A percentile compares a stretch with the other conserved stretches of the same genome.
phyloP scores from a whole-genome alignment of 2,329 filamentous ascomycete species.

The Calycina marina region DNA sequence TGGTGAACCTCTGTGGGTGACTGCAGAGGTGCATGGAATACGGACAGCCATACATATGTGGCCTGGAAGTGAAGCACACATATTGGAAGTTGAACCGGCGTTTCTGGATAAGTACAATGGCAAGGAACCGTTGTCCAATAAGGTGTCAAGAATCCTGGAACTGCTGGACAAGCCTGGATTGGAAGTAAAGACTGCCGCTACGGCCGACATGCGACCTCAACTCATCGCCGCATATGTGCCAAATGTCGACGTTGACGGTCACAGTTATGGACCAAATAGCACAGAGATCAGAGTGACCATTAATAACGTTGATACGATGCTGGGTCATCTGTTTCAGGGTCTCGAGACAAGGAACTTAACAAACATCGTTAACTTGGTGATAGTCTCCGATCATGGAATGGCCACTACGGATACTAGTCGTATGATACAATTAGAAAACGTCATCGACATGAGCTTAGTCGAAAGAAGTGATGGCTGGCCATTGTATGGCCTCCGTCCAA shows the following conservation, averaged over 20 bases:
- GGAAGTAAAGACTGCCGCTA: slow-evolving; percentile 37
- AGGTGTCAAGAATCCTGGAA: slow-evolving; percentile 67
- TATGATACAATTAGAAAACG: slow-evolving; percentile 77
- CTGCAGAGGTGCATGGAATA: slow-evolving; percentile 70
- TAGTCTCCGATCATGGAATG: slow-evolving; percentile 99
- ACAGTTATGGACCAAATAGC: slow-evolving; percentile 84
- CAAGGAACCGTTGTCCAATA: slow-evolving; percentile 56
- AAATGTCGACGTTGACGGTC: slow-evolving; percentile 76
- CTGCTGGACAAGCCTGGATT: slow-evolving; percentile 71
- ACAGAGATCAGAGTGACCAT: slow-evolving; percentile 79
- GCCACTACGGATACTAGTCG: slow-evolving; percentile 73
- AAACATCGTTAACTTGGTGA: slow-evolving; percentile 76
- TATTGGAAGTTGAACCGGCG: slow-evolving; percentile 57
- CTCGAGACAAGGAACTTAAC: slow-evolving; percentile 74
- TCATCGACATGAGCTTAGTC: slow-evolving; percentile 64
- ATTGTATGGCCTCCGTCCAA: slow-evolving; percentile 73
- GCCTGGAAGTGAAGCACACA: slow-evolving; percentile 87
- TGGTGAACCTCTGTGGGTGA: slow-evolving; percentile 87
- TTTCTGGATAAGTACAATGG: slow-evolving; percentile 78
- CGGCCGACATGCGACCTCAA: slow-evolving; percentile 56
- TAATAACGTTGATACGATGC: slow-evolving; percentile 64
- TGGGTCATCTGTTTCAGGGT: slow-evolving; percentile 61
- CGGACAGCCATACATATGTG: slow-evolving; percentile 90
- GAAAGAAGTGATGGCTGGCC: slow-evolving; percentile 91
- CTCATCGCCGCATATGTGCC: slow-evolving; percentile 92